Evolutionary conservation across 768 basidiomycete genomes (phyloP).

Genomic region (Suillus alpinus): DNA sequence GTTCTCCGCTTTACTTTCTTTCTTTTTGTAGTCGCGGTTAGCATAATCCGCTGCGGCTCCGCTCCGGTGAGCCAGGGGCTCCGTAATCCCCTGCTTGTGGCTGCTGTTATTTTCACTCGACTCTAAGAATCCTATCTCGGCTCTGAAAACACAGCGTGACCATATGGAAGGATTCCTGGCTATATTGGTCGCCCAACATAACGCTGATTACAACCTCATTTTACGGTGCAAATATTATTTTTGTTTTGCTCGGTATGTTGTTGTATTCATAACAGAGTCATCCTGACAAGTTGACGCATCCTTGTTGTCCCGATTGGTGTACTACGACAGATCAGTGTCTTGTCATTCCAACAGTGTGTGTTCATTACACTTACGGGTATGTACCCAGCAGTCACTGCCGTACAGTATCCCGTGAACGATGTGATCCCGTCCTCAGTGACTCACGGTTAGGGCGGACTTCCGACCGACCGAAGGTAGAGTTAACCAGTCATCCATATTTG

Average conservation of each 20-base stretch:
- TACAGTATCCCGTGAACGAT: not conserved
- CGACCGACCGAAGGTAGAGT: not conserved
- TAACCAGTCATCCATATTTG: not conserved
- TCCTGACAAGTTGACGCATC: not conserved
- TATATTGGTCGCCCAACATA: not conserved
- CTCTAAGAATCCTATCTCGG: not conserved
- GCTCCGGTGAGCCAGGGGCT: not conserved
- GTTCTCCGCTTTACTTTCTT: not conserved
- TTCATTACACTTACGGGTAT: not conserved
- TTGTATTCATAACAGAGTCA: not conserved
- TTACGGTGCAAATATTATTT: too few species aligned
- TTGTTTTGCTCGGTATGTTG: not conserved
- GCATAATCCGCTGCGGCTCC: not conserved
- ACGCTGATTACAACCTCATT: not conserved
- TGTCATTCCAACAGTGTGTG: not conserved
- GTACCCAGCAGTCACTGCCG: not conserved
- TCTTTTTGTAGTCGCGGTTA: not conserved
- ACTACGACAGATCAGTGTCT: not conserved
- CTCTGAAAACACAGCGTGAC: not conserved
- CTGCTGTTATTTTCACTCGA: not conserved
- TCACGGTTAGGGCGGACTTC: not conserved
- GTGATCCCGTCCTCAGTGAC: not conserved
- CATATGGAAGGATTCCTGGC: not conserved
- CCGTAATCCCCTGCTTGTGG: not conserved
- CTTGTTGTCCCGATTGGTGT: not conserved